phyloP scores from a whole-genome alignment of 208 protist genomes.

The Trypanosoma avium region DNA sequence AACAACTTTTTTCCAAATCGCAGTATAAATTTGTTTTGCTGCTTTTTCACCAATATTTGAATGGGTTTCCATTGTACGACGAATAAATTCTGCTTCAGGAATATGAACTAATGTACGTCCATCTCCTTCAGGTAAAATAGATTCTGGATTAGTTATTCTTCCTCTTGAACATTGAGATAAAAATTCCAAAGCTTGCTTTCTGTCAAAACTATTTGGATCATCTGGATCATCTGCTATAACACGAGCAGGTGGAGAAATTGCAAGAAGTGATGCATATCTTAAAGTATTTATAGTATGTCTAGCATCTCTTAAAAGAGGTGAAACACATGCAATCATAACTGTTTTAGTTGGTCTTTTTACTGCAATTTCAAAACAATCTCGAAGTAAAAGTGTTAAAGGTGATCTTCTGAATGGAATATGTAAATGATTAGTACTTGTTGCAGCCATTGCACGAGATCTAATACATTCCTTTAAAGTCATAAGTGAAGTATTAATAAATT shows the following conservation, averaged over 20 bases:
- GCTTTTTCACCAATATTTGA: conserved; percentile 75
- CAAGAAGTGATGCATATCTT: conserved; percentile 83
- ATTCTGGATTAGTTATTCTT: conserved; percentile 61
- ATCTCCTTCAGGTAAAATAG: conserved; percentile 83
- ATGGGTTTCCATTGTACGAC: conserved; percentile 61
- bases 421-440: conserved; percentile 73
- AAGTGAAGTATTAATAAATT: conserved; percentile 93
- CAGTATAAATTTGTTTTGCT: conserved; percentile 89
- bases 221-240: conserved; percentile 75
- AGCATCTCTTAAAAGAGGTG: conserved; percentile 82
- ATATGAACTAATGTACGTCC: conserved; percentile 88
- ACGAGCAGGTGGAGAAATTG: conserved; percentile 65
- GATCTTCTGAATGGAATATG: conserved; percentile 91
- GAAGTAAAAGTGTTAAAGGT: conserved; percentile 83
- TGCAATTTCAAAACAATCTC: conserved; percentile 91
- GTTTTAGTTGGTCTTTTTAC: conserved; percentile 87
- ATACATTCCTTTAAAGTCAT: conserved; percentile 93
- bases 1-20: conserved; percentile 83
- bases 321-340: conserved; percentile 91
- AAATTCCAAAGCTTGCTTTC: conserved; percentile 75
- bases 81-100: conserved; percentile 88
- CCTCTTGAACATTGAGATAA: conserved; percentile 58
- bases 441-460: conserved; percentile 61
- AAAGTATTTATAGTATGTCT: conserved; percentile 90
- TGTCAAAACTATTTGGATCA: conserved; percentile 80